phyloP scores from a whole-genome alignment of 805 yeast species.

The Kuraishia ogatae region DNA sequence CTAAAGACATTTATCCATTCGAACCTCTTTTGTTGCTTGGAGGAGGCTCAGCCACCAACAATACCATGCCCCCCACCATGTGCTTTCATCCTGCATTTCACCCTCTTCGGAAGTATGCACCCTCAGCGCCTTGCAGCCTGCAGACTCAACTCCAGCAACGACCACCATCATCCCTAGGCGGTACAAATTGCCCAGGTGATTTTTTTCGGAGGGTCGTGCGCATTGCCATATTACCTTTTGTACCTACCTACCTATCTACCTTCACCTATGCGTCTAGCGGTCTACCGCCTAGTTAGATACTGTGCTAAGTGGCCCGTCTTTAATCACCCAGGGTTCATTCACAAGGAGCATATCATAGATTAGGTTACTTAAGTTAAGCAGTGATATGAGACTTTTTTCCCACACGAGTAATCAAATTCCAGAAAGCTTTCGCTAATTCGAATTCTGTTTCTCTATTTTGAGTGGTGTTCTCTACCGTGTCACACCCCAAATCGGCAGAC shows the following conservation, averaged over 20 bases:
- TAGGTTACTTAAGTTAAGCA: too few relatives aligned
- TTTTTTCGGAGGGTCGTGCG: background rate
- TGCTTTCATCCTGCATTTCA: too few relatives aligned
- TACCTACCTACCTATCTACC: background rate
- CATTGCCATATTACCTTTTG: background rate
- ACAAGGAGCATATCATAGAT: too few relatives aligned
- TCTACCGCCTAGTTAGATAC: too few relatives aligned
- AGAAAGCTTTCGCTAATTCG: background rate
- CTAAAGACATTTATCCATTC: too few relatives aligned
- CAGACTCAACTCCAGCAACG: background rate
- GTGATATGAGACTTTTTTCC: background rate
- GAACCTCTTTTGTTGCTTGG: too few relatives aligned
- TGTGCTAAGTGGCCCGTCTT: background rate
- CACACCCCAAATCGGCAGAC: background rate
- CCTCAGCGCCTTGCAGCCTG: background rate
- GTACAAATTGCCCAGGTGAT: background rate
- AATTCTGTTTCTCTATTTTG: background rate
- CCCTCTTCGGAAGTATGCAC: too few relatives aligned
- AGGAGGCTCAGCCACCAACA: too few relatives aligned
- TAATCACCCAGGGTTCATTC: background rate
- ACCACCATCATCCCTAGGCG: background rate
- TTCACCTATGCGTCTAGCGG: too few relatives aligned
- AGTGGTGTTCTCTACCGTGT: background rate
- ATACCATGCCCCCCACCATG: too few relatives aligned
- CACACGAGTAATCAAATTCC: too few relatives aligned